Conservation (phyloP, 495 filamentous ascomycete species). For the Aspergillus avenaceus region DNA sequence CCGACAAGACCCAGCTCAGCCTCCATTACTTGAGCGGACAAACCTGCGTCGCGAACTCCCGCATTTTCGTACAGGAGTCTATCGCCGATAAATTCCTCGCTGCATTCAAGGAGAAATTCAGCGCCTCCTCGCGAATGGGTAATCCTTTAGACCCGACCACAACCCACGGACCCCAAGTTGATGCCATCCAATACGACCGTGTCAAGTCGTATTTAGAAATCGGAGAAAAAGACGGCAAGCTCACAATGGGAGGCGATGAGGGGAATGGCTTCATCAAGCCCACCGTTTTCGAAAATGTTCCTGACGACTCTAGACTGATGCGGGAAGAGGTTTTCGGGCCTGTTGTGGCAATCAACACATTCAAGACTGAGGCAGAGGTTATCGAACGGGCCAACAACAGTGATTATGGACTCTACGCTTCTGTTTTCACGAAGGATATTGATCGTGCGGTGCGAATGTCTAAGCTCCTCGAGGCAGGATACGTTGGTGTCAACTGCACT, state of each 20-base stretch:
- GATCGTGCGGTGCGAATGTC: slow-evolving; percentile 39
- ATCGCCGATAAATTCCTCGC: slow-evolving; percentile 74
- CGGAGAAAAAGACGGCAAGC: slow-evolving; percentile 70
- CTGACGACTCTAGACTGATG: slow-evolving; percentile 58
- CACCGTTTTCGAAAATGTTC: slow-evolving; percentile 66
- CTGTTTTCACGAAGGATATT: slow-evolving; percentile 78
- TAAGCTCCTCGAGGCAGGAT: slow-evolving; percentile 38
- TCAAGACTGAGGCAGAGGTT: slow-evolving; percentile 79
- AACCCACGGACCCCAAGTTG: slow-evolving; percentile 85
- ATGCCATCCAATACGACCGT: slow-evolving; percentile 73
- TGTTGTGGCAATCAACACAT: slow-evolving; percentile 73
- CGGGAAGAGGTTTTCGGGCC: slow-evolving; percentile 83
- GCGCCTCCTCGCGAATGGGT: slow-evolving; percentile 58
- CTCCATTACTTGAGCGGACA: slow-evolving; percentile 75
- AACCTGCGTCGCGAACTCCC: slow-evolving; percentile 84
- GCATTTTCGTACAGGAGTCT: slow-evolving; percentile 77
- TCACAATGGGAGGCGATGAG: slow-evolving; percentile 65
- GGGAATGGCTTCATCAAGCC: slow-evolving; percentile 64
- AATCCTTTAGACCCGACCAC: slow-evolving; percentile 71
- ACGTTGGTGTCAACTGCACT: slow-evolving; percentile 85
- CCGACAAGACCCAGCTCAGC: slow-evolving; percentile 72
- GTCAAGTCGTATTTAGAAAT: slow-evolving; percentile 71
- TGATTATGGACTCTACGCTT: slow-evolving; percentile 77
- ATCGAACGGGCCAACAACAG: slow-evolving; percentile 75
- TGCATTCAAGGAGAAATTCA: slow-evolving; percentile 61